phyloP scores from a whole-genome alignment of 805 yeast genomes.

The Pichia deserticola region DNA sequence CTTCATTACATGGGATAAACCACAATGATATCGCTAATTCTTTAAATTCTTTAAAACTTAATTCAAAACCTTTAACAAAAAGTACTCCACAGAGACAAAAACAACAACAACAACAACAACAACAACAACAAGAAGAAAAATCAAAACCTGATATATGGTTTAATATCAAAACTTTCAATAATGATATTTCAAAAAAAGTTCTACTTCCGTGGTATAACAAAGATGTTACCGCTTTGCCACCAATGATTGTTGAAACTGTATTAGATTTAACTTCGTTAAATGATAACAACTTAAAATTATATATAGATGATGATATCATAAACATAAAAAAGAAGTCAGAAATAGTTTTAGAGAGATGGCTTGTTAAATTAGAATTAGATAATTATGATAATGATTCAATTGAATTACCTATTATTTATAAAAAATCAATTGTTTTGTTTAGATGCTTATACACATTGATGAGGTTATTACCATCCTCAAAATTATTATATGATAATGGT shows the following conservation, averaged over 20 bases:
- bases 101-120: background rate
- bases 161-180: constrained; percentile 36
- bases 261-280: constrained; percentile 23
- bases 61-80: background rate
- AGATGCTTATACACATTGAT: constrained; percentile 64
- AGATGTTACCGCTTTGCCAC: constrained; percentile 50
- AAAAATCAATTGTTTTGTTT: constrained; percentile 64
- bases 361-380: constrained; percentile 64
- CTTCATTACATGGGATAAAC: no score
- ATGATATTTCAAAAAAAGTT: constrained; percentile 13
- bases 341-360: constrained; percentile 93
- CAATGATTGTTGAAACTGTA: constrained; percentile 79
- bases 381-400: constrained; percentile 30
- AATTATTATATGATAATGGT: constrained; percentile 32
- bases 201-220: constrained; percentile 43
- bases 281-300: constrained; percentile 16
- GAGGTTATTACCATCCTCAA: constrained; percentile 65
- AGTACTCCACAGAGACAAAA: background rate
- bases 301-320: constrained; percentile 36
- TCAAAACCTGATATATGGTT: constrained; percentile 53
- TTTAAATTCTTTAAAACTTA: background rate
- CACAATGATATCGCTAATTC: background rate
- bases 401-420: constrained; percentile 65
- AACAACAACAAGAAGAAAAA: background rate
- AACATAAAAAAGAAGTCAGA: constrained; percentile 64